Evolutionary conservation across 495 filamentous ascomycete species (phyloP).

Genomic region (Penicillium malachiteum): DNA sequence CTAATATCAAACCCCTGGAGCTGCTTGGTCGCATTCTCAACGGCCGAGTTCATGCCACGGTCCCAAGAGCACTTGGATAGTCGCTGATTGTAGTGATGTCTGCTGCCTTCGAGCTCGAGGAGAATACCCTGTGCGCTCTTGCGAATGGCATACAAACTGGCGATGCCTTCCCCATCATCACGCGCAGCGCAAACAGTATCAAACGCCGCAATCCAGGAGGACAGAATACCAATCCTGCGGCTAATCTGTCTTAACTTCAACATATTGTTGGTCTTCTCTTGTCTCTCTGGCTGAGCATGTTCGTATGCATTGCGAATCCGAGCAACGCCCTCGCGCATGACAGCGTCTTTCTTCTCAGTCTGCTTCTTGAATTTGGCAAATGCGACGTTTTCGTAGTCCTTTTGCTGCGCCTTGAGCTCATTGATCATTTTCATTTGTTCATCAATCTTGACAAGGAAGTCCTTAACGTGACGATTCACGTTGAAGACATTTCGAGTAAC

Average conservation of each 20-base stretch:
- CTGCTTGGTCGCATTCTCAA: slow-evolving; percentile 80
- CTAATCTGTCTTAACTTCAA: slow-evolving; percentile 83
- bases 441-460: slow-evolving; percentile 96
- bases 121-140: slow-evolving; percentile 86
- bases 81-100: slow-evolving; percentile 85
- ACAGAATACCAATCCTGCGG: slow-evolving; percentile 77
- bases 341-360: slow-evolving; percentile 73
- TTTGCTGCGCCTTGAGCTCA: slow-evolving; percentile 88
- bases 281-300: slow-evolving; percentile 72
- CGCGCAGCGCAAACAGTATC: slow-evolving; percentile 73
- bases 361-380: slow-evolving; percentile 90
- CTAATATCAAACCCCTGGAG: slow-evolving; percentile 70
- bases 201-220: slow-evolving; percentile 90
- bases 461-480: slow-evolving; percentile 98
- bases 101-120: slow-evolving; percentile 80
- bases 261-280: slow-evolving; percentile 75
- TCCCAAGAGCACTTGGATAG: slow-evolving; percentile 82
- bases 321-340: slow-evolving; percentile 76
- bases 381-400: slow-evolving; percentile 80
- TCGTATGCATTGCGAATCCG: slow-evolving; percentile 84
- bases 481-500: slow-evolving; percentile 98
- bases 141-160: slow-evolving; percentile 70
- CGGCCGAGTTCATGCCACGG: slow-evolving; percentile 75
- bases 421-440: slow-evolving; percentile 93
- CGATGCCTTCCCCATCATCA: slow-evolving; percentile 65